These are phyloP conservation scores for Cladosporium sp. DNA, from an alignment of 2,329 filamentous ascomycete species.

Conservation along the genomic window DNA sequence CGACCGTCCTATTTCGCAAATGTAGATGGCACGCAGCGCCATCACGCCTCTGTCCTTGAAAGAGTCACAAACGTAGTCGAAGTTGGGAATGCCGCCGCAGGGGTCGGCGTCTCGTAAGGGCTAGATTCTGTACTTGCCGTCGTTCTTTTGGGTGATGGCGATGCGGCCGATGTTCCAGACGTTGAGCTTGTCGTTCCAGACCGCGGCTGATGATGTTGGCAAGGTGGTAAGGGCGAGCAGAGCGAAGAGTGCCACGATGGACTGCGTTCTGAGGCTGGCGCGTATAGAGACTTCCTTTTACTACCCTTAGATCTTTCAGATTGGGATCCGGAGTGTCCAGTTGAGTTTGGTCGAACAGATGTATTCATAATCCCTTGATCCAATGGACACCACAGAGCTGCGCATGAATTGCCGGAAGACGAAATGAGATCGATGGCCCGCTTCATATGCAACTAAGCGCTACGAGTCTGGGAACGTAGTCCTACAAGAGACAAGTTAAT, in stretches of 20 bases:
- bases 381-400: not conserved
- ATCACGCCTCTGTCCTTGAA: not conserved
- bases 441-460: not conserved
- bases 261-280: not conserved
- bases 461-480: not conserved
- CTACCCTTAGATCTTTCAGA: too few relatives aligned
- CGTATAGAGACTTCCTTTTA: too few relatives aligned
- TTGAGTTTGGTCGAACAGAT: too few relatives aligned
- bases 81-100: not conserved
- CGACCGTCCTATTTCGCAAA: not conserved
- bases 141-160: not conserved
- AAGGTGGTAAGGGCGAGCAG: not conserved
- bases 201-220: not conserved
- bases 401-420: not conserved
- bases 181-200: not conserved
- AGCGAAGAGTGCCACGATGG: not conserved
- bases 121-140: not conserved
- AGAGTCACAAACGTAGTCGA: not conserved
- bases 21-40: conserved; percentile 1
- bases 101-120: not conserved
- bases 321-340: too few relatives aligned
- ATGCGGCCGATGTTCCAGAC: conserved; percentile 6
- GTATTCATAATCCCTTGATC: not conserved
- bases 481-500: not conserved
- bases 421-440: not conserved